Percentiles rank a stretch among this genome's conserved stretches.
phyloP scores from a whole-genome alignment of 1,284 basidiomycete species.

The Phlebopus sp. region DNA sequence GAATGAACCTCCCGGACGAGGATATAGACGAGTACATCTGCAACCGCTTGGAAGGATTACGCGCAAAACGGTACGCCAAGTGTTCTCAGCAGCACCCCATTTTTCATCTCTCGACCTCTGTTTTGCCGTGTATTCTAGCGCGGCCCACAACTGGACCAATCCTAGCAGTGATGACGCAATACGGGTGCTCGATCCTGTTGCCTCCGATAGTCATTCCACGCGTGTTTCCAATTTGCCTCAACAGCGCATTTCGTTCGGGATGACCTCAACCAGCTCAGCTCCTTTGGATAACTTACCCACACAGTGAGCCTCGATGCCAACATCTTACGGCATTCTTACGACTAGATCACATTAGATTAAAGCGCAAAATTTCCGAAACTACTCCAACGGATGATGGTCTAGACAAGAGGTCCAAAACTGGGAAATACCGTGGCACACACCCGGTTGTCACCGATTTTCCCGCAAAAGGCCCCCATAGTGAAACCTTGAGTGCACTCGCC shows the following conservation, averaged over 20 bases:
- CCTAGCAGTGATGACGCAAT: conserved; percentile 1
- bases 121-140: conserved; percentile 10
- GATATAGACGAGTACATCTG: conserved; percentile 36
- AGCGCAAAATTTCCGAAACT: neutral
- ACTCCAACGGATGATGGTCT: neutral
- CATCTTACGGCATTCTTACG: neutral
- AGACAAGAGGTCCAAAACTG: neutral
- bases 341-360: conserved; percentile 2
- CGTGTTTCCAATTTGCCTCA: neutral
- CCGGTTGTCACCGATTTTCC: neutral
- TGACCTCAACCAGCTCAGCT: neutral
- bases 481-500: conserved; percentile 1
- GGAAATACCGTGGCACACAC: neutral
- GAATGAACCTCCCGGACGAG: conserved; percentile 54
- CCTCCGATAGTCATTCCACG: neutral
- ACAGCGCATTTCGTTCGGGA: conserved; percentile 1
- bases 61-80: conserved; percentile 20
- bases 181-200: neutral
- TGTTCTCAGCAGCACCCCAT: neutral
- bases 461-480: neutral
- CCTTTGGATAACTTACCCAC: neutral
- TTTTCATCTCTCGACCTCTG: neutral
- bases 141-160: neutral
- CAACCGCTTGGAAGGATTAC: conserved; percentile 19
- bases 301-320: conserved; percentile 11